Base-by-base conservation (phyloP, 352 stramenopile species). In the Globisporangium cystogenes region DNA sequence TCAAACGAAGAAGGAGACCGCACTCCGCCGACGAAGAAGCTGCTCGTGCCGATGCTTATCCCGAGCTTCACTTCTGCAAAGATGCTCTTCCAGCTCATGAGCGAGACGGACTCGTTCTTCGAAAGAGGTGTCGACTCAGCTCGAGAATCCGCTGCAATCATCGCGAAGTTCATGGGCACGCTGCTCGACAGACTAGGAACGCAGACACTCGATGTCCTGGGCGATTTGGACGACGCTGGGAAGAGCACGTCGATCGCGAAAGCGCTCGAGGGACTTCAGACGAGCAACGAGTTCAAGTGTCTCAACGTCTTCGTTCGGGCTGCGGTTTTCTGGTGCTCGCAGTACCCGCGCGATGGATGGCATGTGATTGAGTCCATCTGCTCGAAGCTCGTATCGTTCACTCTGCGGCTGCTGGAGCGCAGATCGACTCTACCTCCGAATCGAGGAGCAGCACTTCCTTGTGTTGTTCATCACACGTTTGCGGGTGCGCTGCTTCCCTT, bases 51-150 rank as follows among this genome's bases (percentile, higher is more conserved):
- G 18, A 92, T 92, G 78, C 75, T 95, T 11, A 70, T 92, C 0
- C 82, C 84, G n/a, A 82, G 64, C 31, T 93, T 95, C 53, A 87
- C 82, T 21, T 89, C 80, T 31, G 64, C 76, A 15, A 90, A 90
- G 52, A 93, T 89, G 72, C 59, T 95, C 7, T 95, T 93, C 56
- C 73, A 90, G 45, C 60, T 95, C 3, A 90, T 92, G 65, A 70
- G 39, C 43, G 80, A 92, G 50, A 65, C 74, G 7, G 44, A 56
- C 14, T 21, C 50, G 0, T 54, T 73, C 2, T 72, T 75, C 8
- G 56, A 53, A 31, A 49, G 48, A 37, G 53, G 49, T 4, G 26
- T 44, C 33, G 55, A 46, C 16, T 62, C 59, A 35, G 59, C 53
- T 35, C 55, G n/a, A 16, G n/a, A 44, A 21, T 49, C 60, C 11